phyloP scores from a whole-genome alignment of 2,329 filamentous ascomycete species.

The Apiospora sp. region DNA sequence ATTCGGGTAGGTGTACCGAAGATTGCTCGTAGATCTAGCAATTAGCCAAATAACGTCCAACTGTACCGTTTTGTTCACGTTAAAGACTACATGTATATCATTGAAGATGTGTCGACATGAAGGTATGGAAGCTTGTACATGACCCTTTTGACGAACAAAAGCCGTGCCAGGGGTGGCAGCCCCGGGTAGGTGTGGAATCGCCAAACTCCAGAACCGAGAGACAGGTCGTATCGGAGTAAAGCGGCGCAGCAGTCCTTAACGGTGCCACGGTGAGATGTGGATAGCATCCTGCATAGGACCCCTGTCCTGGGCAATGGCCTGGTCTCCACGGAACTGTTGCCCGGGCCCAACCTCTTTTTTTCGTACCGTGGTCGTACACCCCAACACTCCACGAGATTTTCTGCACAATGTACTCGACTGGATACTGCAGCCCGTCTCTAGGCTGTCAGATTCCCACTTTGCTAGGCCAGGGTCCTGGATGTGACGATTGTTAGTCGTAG shows the following conservation, averaged over 20 bases:
- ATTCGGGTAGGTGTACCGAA: not conserved
- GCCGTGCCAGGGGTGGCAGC: constrained; percentile 1
- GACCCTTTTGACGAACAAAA: not conserved
- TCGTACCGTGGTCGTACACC: constrained; percentile 9
- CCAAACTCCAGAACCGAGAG: not conserved
- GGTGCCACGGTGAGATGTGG: constrained; percentile 19
- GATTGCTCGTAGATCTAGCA: not conserved
- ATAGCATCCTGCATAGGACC: constrained; percentile 13
- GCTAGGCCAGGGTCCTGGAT: not conserved
- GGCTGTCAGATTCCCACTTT: constrained; percentile 4
- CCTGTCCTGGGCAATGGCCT: constrained; percentile 1
- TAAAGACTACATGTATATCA: not conserved
- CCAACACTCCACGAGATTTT: constrained; percentile 18
- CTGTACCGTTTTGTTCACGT: not conserved
- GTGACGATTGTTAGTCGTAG: constrained; percentile 6
- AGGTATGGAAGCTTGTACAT: too few relatives aligned
- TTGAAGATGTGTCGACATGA: not conserved
- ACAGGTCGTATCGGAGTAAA: constrained; percentile 17
- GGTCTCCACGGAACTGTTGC: constrained; percentile 18
- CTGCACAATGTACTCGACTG: not conserved
- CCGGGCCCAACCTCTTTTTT: constrained; percentile 7
- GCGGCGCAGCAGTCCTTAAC: constrained; percentile 18
- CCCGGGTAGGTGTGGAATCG: constrained; percentile 4
- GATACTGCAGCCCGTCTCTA: not conserved
- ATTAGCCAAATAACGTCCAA: not conserved